A percentile compares a stretch with the other conserved stretches of the same genome.
These are phyloP conservation scores for Umbellularia californica DNA, from an alignment of 164 flowering plant species.

Conservation along the genomic window DNA sequence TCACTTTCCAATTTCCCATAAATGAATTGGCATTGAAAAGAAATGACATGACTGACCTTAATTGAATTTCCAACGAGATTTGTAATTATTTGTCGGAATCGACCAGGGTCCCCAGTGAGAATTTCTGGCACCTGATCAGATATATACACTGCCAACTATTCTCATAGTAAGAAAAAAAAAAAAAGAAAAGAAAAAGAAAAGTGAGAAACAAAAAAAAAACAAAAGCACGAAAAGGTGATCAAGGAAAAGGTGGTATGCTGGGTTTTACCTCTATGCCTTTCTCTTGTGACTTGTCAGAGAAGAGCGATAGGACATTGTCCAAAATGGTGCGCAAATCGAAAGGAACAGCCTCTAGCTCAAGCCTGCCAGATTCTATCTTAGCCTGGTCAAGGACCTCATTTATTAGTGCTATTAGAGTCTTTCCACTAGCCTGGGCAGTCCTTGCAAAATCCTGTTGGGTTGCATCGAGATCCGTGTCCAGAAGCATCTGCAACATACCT, in stretches of 20 bases:
- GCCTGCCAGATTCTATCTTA: conserved; percentile 91
- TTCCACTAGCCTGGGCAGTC: conserved; percentile 86
- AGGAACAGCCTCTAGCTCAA: conserved; percentile 82
- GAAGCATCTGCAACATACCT: conserved; percentile 97
- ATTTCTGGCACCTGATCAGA: conserved; percentile 70
- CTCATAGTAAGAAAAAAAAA: conserved; percentile 11
- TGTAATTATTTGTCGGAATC: conserved; percentile 82
- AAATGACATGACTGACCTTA: conserved; percentile 47
- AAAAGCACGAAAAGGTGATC: neutral
- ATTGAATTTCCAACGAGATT: conserved; percentile 94
- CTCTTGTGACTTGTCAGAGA: conserved; percentile 58
- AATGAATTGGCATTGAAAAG: neutral
- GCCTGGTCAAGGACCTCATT: conserved; percentile 97
- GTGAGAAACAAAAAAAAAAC: conserved; percentile 9
- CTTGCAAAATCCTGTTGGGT: conserved; percentile 74
- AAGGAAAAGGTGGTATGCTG: conserved; percentile 5
- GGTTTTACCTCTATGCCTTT: conserved; percentile 74
- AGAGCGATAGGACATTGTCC: conserved; percentile 69
- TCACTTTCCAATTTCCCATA: neutral
- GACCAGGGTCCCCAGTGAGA: conserved; percentile 78
- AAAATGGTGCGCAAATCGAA: conserved; percentile 71
- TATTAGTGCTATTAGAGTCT: conserved; percentile 72
- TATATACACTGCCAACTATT: conserved; percentile 80
- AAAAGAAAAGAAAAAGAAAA: neutral
- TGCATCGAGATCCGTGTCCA: conserved; percentile 78